Conservation (phyloP, 2,329 filamentous ascomycete genomes). For the Pseudogymnoascus sp. region DNA sequence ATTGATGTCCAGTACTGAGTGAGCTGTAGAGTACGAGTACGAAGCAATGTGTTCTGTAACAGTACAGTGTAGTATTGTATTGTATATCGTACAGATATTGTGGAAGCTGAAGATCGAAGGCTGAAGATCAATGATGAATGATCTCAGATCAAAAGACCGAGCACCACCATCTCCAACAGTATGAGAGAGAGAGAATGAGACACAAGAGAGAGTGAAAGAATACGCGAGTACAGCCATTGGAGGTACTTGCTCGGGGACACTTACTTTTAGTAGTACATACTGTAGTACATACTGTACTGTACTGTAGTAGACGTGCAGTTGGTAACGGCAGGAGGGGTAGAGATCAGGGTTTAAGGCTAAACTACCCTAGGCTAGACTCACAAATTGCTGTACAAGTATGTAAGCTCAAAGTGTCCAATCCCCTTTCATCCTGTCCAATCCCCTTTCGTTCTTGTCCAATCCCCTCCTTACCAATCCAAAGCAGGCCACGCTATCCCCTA, state of each 20-base stretch:
- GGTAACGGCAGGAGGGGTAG: not conserved
- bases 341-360: constrained; percentile 2
- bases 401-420: not conserved
- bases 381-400: not conserved
- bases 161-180: no score
- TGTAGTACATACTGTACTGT: no score
- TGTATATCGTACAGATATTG: not conserved
- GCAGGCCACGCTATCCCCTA: no score
- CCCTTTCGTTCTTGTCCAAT: no score
- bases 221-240: not conserved
- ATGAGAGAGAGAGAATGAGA: no score
- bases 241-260: not conserved
- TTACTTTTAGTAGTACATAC: no score
- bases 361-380: not conserved
- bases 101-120: not conserved
- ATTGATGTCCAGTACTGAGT: no score
- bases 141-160: no score
- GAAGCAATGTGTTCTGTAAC: not conserved
- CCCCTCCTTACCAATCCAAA: not conserved
- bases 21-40: not conserved
- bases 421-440: not conserved
- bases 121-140: not conserved
- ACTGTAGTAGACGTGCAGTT: not conserved
- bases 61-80: no score
- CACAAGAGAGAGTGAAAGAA: no score